Evolutionary conservation across 164 flowering plant species (phyloP).

Genomic region (Kingdonia uniflora): DNA sequence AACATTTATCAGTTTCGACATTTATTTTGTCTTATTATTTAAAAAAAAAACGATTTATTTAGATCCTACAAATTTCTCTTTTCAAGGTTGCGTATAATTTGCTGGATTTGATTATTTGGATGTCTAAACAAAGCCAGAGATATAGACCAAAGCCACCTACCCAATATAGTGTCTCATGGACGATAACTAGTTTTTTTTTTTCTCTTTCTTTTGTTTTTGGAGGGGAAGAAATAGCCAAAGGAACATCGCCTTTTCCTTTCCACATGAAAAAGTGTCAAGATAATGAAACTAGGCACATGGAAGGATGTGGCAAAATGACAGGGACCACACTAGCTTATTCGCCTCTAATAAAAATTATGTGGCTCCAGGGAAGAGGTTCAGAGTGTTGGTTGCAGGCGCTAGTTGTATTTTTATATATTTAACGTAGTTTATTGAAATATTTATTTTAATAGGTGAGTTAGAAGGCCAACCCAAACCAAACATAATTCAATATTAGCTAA

Average conservation of each 20-base stretch:
- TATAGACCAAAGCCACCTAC: no score
- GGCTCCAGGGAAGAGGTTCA: background rate
- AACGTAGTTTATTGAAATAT: background rate
- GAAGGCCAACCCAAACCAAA: conserved; percentile 9
- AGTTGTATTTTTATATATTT: background rate
- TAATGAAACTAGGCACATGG: background rate
- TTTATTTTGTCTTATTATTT: no score
- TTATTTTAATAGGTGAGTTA: conserved; percentile 1
- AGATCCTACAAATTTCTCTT: no score
- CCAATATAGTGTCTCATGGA: background rate
- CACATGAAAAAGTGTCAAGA: background rate
- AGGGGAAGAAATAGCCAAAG: background rate
- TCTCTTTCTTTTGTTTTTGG: background rate
- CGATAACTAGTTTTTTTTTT: no score
- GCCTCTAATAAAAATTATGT: background rate
- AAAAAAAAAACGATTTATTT: no score
- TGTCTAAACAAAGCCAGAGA: background rate
- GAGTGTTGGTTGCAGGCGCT: background rate
- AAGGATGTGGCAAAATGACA: no score
- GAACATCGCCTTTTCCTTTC: background rate
- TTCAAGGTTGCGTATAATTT: background rate
- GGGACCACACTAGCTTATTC: no score
- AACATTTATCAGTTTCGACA: no score
- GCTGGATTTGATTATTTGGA: background rate
- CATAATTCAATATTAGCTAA: background rate